Evolutionary conservation across 2,329 filamentous ascomycete species (phyloP).

Genomic region (Massarina eburnea): DNA sequence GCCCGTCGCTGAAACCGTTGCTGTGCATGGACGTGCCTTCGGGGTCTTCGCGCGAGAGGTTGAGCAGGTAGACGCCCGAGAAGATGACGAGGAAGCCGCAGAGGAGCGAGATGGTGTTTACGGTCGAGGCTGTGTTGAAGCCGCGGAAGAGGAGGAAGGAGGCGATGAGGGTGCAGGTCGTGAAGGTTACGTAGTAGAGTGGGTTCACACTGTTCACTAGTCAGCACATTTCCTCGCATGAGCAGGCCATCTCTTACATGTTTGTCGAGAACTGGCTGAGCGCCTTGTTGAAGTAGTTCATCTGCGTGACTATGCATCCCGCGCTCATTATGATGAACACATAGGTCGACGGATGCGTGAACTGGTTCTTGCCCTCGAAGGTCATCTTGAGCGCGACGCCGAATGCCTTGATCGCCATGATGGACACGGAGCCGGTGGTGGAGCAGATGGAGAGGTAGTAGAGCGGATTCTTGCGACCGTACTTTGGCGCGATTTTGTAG

Average conservation of each 20-base stretch:
- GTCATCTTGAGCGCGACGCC: conserved; percentile 97
- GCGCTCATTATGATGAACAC: conserved; percentile 92
- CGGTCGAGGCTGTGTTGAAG: conserved; percentile 90
- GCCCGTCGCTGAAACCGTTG: conserved; percentile 64
- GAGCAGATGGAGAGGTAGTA: conserved; percentile 98
- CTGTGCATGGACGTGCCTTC: conserved; percentile 69
- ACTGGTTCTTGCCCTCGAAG: conserved; percentile 90
- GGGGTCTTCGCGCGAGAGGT: conserved; percentile 90
- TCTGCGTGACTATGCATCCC: conserved; percentile 96
- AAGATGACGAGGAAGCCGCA: conserved; percentile 95
- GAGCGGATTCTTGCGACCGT: conserved; percentile 94
- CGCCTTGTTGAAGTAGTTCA: conserved; percentile 99
- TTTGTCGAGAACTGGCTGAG: conserved; percentile 95
- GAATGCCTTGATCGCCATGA: conserved; percentile 99
- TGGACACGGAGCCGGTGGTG: conserved; percentile 92
- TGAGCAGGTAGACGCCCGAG: conserved; percentile 91
- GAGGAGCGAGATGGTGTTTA: conserved; percentile 89
- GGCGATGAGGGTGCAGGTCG: conserved; percentile 87
- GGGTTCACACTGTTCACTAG: conserved; percentile 73
- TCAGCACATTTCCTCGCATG: conserved; percentile 5
- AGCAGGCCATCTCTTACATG: conserved; percentile 64
- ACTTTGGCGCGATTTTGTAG: conserved; percentile 83
- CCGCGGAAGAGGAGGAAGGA: conserved; percentile 95
- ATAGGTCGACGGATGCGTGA: conserved; percentile 91
- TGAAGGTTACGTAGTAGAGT: conserved; percentile 97